Conservation (phyloP, 106 monocot genomes). For the Platanthera guangdongensis region DNA sequence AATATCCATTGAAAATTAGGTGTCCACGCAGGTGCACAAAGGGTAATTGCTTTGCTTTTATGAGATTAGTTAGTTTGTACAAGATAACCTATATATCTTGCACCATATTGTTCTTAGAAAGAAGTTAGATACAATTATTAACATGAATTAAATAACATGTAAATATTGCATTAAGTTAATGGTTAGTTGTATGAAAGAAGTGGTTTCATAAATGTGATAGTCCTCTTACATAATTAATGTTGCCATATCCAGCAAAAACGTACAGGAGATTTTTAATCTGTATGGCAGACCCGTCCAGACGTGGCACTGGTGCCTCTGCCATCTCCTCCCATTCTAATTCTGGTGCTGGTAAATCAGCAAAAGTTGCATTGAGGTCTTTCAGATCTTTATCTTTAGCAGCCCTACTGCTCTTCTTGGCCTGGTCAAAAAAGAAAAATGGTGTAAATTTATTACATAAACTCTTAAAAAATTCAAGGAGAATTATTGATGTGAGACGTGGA, state of each 20-base stretch:
- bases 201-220: background rate
- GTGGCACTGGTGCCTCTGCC: conserved; percentile 76
- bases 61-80: background rate
- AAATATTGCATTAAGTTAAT: background rate
- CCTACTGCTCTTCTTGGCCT: conserved; percentile 15
- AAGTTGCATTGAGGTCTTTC: conserved; percentile 42
- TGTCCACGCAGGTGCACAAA: background rate
- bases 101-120: background rate
- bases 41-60: background rate
- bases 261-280: conserved; percentile 76
- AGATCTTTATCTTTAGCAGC: background rate
- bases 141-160: background rate
- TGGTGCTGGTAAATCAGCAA: conserved; percentile 49
- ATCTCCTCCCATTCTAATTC: conserved; percentile 77
- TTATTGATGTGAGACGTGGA: background rate
- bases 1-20: background rate
- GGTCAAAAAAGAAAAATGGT: background rate
- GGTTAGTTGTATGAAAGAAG: background rate
- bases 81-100: background rate
- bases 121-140: background rate
- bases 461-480: background rate
- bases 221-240: conserved; percentile 68
- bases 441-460: background rate
- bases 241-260: conserved; percentile 86
- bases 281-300: conserved; percentile 75